Evolutionary conservation across 2,329 filamentous ascomycete genomes (phyloP).

Genomic region (Pseudogymnoascus sp.): DNA sequence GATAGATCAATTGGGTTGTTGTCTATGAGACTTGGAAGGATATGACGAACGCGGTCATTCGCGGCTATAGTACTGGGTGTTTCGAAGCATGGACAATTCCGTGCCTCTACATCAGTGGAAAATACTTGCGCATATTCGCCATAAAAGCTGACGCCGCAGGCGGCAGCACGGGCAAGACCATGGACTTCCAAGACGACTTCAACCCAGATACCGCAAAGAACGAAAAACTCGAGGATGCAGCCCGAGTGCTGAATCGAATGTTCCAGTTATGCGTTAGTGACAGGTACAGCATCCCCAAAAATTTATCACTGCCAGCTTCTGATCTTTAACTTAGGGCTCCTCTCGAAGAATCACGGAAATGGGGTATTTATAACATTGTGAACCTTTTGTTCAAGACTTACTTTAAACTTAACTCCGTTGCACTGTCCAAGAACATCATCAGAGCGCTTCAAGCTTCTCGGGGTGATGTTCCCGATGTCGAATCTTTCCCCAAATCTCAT

Average conservation of each 20-base stretch:
- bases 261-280: constrained; percentile 88
- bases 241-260: constrained; percentile 82
- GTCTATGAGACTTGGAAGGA: constrained; percentile 90
- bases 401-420: constrained; percentile 87
- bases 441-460: constrained; percentile 71
- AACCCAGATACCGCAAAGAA: constrained; percentile 69
- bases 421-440: constrained; percentile 83
- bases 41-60: constrained; percentile 65
- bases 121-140: constrained; percentile 79
- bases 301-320: constrained; percentile 6
- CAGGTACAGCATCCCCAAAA: constrained; percentile 47
- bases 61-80: constrained; percentile 68
- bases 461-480: constrained; percentile 72
- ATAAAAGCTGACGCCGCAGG: constrained; percentile 75
- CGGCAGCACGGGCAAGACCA: constrained; percentile 39
- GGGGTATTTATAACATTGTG: constrained; percentile 92
- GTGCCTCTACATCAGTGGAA: constrained; percentile 79
- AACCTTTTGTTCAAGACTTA: constrained; percentile 98
- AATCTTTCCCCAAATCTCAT: constrained; percentile 79
- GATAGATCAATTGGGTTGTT: constrained; percentile 50
- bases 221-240: constrained; percentile 82
- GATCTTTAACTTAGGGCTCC: constrained; percentile 51
- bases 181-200: constrained; percentile 70
- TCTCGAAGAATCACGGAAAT: constrained; percentile 87
- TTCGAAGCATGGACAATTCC: constrained; percentile 92